Evolutionary conservation across 2,329 filamentous ascomycete genomes (phyloP).

Genomic region (Xylaria sp.): DNA sequence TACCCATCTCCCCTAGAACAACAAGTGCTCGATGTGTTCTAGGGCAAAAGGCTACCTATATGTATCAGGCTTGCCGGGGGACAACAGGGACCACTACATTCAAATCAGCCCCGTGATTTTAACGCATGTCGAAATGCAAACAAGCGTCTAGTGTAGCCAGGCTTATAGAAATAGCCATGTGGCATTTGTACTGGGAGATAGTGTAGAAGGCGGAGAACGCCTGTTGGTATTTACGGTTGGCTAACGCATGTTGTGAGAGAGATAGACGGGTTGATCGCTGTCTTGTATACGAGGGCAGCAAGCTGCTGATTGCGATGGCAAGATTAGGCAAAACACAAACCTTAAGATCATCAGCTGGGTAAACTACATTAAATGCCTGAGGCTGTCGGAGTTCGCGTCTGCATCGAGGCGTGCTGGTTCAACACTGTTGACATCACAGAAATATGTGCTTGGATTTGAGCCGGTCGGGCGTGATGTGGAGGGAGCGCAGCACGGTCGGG

Average conservation of each 20-base stretch:
- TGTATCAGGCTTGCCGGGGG: neutral
- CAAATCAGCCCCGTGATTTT: neutral
- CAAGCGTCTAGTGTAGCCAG: neutral
- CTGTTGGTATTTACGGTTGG: neutral
- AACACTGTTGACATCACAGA: neutral
- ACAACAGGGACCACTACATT: neutral
- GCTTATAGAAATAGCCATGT: neutral
- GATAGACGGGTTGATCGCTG: constrained; percentile 14
- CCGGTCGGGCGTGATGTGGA: constrained; percentile 5
- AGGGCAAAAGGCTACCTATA: constrained; percentile 1
- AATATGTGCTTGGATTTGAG: neutral
- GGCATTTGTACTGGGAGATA: neutral
- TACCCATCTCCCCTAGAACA: neutral
- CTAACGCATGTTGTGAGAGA: neutral
- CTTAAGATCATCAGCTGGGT: constrained; percentile 7
- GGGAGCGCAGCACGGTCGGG: constrained; percentile 8
- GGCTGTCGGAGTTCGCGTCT: neutral
- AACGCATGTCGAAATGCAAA: neutral
- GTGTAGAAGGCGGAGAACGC: neutral
- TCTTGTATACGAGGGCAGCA: constrained; percentile 9
- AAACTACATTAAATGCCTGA: neutral
- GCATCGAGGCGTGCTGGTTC: neutral
- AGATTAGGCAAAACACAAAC: constrained; percentile 16
- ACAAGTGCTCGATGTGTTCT: neutral
- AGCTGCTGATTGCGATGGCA: constrained; percentile 26